phyloP scores from a whole-genome alignment of 176 grass and related monocot genomes.

The Zea luxurians region DNA sequence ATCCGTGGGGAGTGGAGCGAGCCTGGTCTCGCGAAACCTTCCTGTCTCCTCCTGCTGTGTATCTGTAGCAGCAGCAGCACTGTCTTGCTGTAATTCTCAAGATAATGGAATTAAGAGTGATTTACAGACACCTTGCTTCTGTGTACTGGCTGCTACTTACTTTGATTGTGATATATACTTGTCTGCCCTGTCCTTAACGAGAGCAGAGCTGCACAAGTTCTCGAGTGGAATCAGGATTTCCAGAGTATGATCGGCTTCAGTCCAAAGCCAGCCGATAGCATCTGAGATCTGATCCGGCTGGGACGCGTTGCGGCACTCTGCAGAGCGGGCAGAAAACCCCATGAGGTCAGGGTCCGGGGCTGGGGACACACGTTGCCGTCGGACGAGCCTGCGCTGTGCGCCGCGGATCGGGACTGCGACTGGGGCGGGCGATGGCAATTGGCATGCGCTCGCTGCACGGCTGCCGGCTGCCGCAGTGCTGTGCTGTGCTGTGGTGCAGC shows the following conservation, averaged over 20 bases:
- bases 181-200: too few relatives aligned
- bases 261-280: background rate
- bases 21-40: background rate
- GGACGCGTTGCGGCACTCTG: background rate
- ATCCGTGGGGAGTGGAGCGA: background rate
- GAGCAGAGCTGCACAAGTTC: background rate
- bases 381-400: background rate
- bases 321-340: background rate
- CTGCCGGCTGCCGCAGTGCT: too few relatives aligned
- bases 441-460: too few relatives aligned
- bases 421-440: background rate
- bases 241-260: background rate
- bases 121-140: conserved; percentile 9
- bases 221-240: background rate
- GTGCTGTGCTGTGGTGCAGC: background rate
- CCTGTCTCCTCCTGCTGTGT: background rate
- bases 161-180: too few relatives aligned
- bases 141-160: background rate
- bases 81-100: conserved; percentile 13
- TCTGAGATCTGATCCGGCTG: background rate
- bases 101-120: conserved; percentile 29
- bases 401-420: background rate
- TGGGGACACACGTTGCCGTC: background rate
- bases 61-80: background rate
- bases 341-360: background rate